Evolutionary conservation across 1,284 basidiomycete genomes (phyloP).

Genomic region (Lentinula novae-zelandiae): DNA sequence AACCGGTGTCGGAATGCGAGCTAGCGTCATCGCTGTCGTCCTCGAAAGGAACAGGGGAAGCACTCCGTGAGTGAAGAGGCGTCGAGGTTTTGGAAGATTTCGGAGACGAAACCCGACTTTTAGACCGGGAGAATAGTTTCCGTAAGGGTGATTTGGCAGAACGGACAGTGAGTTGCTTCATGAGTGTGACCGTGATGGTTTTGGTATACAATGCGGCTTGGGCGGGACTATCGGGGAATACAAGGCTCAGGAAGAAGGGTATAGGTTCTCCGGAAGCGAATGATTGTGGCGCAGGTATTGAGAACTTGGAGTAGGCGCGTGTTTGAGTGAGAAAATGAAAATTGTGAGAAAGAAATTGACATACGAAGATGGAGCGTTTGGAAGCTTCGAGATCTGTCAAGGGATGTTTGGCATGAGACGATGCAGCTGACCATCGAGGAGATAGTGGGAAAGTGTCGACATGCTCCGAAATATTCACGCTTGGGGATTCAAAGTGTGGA

Average conservation of each 20-base stretch:
- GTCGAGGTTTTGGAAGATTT: constrained; percentile 1
- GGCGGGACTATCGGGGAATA: constrained; percentile 33
- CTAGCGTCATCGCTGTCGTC: neutral
- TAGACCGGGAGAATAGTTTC: constrained; percentile 19
- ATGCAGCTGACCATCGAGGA: constrained; percentile 23
- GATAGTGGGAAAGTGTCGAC: constrained; percentile 27
- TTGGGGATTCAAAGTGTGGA: constrained; percentile 12
- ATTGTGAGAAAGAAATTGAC: constrained; percentile 5
- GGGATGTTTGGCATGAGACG: constrained; percentile 10
- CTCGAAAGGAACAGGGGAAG: neutral
- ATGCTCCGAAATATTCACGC: constrained; percentile 22
- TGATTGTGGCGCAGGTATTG: constrained; percentile 31
- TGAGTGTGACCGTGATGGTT: constrained; percentile 33
- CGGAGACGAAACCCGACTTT: constrained; percentile 17
- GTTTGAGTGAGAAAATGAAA: neutral
- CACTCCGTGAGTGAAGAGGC: neutral
- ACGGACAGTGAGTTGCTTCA: constrained; percentile 32
- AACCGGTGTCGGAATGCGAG: neutral
- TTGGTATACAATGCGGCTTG: constrained; percentile 33
- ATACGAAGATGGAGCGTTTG: constrained; percentile 19
- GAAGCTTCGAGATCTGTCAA: constrained; percentile 8
- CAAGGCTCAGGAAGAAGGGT: constrained; percentile 35
- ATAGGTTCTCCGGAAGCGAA: constrained; percentile 40
- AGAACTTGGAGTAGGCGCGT: constrained; percentile 26
- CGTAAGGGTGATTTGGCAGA: constrained; percentile 20